A percentile compares a stretch with the other conserved stretches of the same genome.
Evolutionary conservation across 176 grass and related monocot species (phyloP).

Genomic region (Zea mays): DNA sequence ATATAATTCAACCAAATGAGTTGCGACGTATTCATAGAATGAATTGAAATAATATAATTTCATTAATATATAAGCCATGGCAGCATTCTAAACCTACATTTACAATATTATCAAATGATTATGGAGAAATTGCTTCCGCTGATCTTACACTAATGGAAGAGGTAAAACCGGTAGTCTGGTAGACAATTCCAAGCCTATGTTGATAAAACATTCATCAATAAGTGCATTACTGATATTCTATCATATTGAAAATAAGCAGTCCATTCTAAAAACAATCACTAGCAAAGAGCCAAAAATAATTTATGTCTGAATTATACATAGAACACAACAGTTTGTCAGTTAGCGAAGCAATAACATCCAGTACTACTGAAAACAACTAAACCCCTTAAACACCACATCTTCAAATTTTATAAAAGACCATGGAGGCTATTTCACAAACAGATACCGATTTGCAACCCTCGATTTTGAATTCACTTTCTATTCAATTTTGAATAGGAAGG

Average conservation of each 20-base stretch:
- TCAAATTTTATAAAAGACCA: neutral
- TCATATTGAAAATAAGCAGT: neutral
- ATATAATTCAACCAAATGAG: neutral
- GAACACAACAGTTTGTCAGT: slow-evolving; percentile 7
- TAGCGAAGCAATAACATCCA: neutral
- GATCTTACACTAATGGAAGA: neutral
- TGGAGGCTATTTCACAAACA: neutral
- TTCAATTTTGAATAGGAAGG: no score
- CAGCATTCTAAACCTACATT: neutral
- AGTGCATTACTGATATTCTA: neutral
- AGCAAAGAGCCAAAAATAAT: neutral
- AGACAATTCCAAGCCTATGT: neutral
- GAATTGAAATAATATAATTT: neutral
- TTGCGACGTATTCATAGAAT: neutral
- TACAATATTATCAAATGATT: neutral
- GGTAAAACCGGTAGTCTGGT: neutral
- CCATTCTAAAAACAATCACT: neutral
- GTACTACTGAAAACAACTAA: neutral
- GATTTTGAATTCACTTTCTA: no score
- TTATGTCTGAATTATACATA: slow-evolving; percentile 14
- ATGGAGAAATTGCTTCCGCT: neutral
- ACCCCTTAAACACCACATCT: neutral
- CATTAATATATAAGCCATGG: neutral
- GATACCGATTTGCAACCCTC: neutral
- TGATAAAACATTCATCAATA: neutral